Conservation (phyloP, 352 stramenopile genomes). For the Phytopythium sindhum region DNA sequence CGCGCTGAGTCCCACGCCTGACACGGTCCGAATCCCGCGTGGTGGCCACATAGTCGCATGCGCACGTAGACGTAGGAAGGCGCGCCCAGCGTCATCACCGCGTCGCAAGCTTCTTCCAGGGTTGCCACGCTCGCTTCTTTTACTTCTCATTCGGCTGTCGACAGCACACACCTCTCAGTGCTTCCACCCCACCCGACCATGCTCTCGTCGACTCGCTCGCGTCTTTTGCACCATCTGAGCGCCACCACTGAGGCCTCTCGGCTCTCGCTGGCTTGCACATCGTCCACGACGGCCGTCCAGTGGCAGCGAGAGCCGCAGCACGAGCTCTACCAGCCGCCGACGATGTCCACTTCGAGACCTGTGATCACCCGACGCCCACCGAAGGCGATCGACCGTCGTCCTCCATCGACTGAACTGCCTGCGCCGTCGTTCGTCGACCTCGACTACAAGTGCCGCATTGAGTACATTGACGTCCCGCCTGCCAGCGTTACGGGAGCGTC, state of each 20-base stretch:
- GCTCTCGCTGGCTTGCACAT: neutral
- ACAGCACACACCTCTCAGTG: neutral
- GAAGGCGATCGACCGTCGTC: neutral
- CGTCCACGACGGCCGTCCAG: neutral
- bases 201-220: neutral
- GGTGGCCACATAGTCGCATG: too few relatives aligned
- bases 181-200: neutral
- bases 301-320: neutral
- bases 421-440: slow-evolving; percentile 22
- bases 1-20: too few relatives aligned
- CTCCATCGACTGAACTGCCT: slow-evolving; percentile 14
- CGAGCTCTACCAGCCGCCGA: neutral
- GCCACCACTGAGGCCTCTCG: neutral
- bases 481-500: slow-evolving; percentile 1
- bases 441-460: slow-evolving; percentile 38
- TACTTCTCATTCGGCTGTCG: neutral
- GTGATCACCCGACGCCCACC: neutral
- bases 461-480: slow-evolving; percentile 35
- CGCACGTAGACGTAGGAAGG: too few relatives aligned
- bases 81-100: too few relatives aligned
- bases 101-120: too few relatives aligned
- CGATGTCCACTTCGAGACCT: neutral
- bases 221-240: neutral
- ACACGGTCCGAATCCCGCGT: too few relatives aligned
- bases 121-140: neutral